Percentiles rank a stretch among this genome's conserved stretches.
These are phyloP conservation scores for Clitoria ternatea DNA, from an alignment of 306 rosid species.

Conservation along the genomic window DNA sequence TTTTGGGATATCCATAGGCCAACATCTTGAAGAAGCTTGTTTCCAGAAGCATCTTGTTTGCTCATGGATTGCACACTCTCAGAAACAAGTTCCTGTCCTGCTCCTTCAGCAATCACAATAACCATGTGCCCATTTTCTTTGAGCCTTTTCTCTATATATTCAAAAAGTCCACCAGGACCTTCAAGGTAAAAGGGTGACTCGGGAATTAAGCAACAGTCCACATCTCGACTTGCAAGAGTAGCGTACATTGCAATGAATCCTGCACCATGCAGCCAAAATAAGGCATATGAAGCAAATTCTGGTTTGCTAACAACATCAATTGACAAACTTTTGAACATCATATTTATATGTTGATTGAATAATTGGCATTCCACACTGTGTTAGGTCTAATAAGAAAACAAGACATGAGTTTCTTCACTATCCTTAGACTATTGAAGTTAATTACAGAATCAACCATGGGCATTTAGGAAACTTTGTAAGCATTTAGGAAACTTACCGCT, in stretches of 20 bases:
- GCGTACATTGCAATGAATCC: conserved; percentile 96
- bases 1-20: conserved; percentile 85
- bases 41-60: conserved; percentile 85
- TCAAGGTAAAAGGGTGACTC: conserved; percentile 94
- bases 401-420: background rate
- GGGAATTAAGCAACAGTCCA: conserved; percentile 96
- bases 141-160: conserved; percentile 64
- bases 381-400: background rate
- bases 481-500: conserved; percentile 57
- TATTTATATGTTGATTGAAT: background rate
- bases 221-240: conserved; percentile 95
- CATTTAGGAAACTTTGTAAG: background rate
- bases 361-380: background rate
- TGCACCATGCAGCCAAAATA: conserved; percentile 34
- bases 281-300: background rate
- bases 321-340: background rate
- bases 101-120: conserved; percentile 96
- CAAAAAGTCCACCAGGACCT: conserved; percentile 88
- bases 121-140: conserved; percentile 94
- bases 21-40: conserved; percentile 86
- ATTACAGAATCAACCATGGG: background rate
- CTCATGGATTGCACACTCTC: conserved; percentile 41
- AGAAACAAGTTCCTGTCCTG: conserved; percentile 84
- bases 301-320: background rate
- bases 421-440: conserved; percentile 5